These are phyloP conservation scores for Brassica napus DNA, from an alignment of 345 rosid genomes.

Conservation along the genomic window Da-Ae NC_063446.1:11272001-11272500, in stretches of 20 bases:
- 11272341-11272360: background rate
- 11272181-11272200: slow-evolving; percentile 14
- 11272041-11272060: slow-evolving; percentile 29
- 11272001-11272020: slow-evolving; percentile 26
- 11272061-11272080: slow-evolving; percentile 43
- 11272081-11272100: slow-evolving; percentile 73
- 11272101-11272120: slow-evolving; percentile 46
- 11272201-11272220: slow-evolving; percentile 15
- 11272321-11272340: background rate
- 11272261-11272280: too few species aligned
- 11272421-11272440: slow-evolving; percentile 24
- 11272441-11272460: slow-evolving; percentile 19
- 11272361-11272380: slow-evolving; percentile 16
- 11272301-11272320: slow-evolving; percentile 20
- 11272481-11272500: slow-evolving; percentile 18
- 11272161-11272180: slow-evolving; percentile 31
- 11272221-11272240: slow-evolving; percentile 9
- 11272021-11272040: slow-evolving; percentile 21
- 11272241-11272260: slow-evolving; percentile 17
- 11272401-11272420: slow-evolving; percentile 1
- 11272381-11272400: too few species aligned
- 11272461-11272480: slow-evolving; percentile 14
- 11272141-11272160: slow-evolving; percentile 32
- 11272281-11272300: background rate
- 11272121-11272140: slow-evolving; percentile 50